Conservation (phyloP, 2,329 filamentous ascomycete species). For the Hirsutella rhossiliensis region DNA sequence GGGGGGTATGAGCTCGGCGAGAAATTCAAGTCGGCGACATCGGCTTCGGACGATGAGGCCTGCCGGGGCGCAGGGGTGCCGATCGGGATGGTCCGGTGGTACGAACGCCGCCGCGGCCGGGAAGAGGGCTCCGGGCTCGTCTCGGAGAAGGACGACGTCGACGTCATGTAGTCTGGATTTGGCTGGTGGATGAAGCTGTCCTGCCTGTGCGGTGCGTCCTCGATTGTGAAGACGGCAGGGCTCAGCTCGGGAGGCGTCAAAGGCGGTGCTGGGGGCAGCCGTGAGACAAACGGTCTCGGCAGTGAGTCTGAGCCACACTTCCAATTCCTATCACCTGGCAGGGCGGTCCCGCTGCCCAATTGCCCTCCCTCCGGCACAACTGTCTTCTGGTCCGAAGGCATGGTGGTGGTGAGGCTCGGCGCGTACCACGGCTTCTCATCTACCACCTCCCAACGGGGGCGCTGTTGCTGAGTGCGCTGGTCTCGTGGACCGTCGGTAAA, state of each 20-base stretch:
- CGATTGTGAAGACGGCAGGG: conserved; percentile 28
- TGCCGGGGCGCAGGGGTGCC: conserved; percentile 15
- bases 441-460: conserved; percentile 11
- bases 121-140: conserved; percentile 16
- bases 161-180: conserved; percentile 36
- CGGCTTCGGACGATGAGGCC: conserved; percentile 10
- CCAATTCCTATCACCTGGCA: conserved; percentile 15
- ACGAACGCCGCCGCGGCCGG: conserved; percentile 27
- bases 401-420: conserved; percentile 1
- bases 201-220: conserved; percentile 18
- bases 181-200: conserved; percentile 33
- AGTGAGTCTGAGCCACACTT: conserved; percentile 11
- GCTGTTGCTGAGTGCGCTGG: conserved; percentile 6
- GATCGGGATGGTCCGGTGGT: conserved; percentile 27
- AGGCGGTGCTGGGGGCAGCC: conserved; percentile 33
- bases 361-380: conserved; percentile 5
- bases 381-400: conserved; percentile 1
- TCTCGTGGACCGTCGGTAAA: conserved; percentile 1
- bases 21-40: conserved; percentile 20
- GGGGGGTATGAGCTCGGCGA: conserved; percentile 38
- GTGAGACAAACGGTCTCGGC: conserved; percentile 19
- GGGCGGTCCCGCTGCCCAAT: conserved; percentile 5
- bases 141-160: conserved; percentile 15
- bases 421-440: conserved; percentile 11
- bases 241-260: conserved; percentile 35